Evolutionary conservation across 1,284 basidiomycete genomes (phyloP).

Genomic region (Cerrena zonata): DNA sequence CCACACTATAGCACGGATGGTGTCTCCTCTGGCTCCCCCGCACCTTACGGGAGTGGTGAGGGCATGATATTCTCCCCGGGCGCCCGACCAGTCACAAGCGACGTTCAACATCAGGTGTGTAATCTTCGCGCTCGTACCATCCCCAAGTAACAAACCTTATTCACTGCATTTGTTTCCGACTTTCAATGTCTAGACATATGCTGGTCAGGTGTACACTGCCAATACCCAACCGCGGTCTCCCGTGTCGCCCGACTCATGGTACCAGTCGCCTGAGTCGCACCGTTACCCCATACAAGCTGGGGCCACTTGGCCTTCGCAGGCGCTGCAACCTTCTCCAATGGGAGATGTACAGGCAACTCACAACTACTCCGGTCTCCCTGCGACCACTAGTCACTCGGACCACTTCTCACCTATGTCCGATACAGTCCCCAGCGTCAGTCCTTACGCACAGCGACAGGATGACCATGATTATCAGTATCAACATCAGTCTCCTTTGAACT

Average conservation of each 20-base stretch:
- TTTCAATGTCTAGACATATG: neutral
- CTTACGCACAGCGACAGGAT: neutral
- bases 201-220: neutral
- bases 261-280: neutral
- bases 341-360: constrained; percentile 3
- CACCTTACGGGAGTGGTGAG: neutral
- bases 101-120: neutral
- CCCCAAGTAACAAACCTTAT: neutral
- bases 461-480: neutral
- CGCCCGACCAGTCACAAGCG: neutral
- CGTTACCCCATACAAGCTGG: neutral
- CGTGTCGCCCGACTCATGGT: neutral
- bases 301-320: neutral
- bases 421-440: neutral
- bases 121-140: neutral
- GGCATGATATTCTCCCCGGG: neutral
- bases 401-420: constrained; percentile 7
- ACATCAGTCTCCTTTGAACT: neutral
- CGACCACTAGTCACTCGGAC: neutral
- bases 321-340: neutral
- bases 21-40: neutral
- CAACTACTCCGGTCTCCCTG: neutral
- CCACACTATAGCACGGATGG: neutral
- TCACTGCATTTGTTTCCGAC: neutral
- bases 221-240: neutral